These are phyloP conservation scores for Physaria fendleri DNA, from an alignment of 345 rosid genomes.

Conservation along the genomic window DNA sequence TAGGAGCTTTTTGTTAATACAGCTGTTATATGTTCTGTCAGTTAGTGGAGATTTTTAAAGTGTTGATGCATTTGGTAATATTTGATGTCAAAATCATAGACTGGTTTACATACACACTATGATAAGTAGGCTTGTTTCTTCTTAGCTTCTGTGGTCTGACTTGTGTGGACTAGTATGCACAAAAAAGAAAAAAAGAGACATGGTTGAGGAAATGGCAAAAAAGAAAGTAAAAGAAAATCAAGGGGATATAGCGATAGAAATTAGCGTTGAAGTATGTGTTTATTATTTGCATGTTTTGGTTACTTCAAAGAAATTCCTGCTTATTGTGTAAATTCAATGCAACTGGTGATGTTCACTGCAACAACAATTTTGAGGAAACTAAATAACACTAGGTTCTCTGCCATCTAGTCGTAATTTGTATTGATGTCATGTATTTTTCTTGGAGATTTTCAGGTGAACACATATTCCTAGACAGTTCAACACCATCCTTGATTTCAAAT, in stretches of 20 bases:
- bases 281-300: not conserved
- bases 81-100: not conserved
- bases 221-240: not conserved
- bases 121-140: conserved; percentile 1
- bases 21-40: conserved; percentile 10
- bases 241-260: not conserved
- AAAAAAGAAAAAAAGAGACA: not conserved
- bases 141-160: not conserved
- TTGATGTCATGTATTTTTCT: not conserved
- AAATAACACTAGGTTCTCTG: not conserved
- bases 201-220: not conserved
- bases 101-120: not conserved
- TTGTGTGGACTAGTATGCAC: conserved; percentile 1
- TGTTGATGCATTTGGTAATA: conserved; percentile 5
- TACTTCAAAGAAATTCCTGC: not conserved
- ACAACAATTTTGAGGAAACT: conserved; percentile 1
- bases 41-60: not conserved
- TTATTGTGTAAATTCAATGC: conserved; percentile 2
- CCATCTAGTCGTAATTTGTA: conserved; percentile 6
- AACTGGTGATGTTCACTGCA: not conserved
- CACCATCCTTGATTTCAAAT: conserved; percentile 51
- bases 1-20: not conserved
- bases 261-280: not conserved
- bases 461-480: conserved; percentile 65
- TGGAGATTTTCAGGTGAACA: conserved; percentile 65